These are phyloP conservation scores for Echium plantagineum DNA, from an alignment of 257 asterid species.

Conservation along the genomic window DNA sequence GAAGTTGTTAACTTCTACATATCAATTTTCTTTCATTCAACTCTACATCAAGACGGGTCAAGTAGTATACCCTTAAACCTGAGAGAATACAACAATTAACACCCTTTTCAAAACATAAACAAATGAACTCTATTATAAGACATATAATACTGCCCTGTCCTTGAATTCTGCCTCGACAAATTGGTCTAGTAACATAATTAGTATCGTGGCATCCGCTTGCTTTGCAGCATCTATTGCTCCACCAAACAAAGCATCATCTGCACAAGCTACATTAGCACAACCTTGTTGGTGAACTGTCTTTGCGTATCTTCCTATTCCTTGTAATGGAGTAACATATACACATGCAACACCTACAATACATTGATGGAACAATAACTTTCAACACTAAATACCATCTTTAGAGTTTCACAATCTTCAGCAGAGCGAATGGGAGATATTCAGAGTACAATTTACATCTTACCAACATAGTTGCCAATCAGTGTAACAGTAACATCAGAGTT, in stretches of 20 bases:
- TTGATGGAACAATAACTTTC: neutral
- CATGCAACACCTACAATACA: slow-evolving; percentile 32
- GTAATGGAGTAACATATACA: slow-evolving; percentile 66
- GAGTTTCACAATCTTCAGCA: too few species aligned
- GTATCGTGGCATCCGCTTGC: slow-evolving; percentile 52
- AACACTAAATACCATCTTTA: too few species aligned
- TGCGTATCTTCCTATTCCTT: slow-evolving; percentile 43
- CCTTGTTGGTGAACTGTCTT: slow-evolving; percentile 54
- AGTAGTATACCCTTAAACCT: too few species aligned
- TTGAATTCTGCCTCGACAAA: too few species aligned
- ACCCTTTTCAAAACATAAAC: too few species aligned
- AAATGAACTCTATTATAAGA: too few species aligned
- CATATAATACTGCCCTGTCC: too few species aligned
- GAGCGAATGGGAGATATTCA: neutral
- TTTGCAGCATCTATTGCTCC: slow-evolving; percentile 56
- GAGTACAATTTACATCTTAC: slow-evolving; percentile 13
- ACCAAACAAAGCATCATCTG: slow-evolving; percentile 28
- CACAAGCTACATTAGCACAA: slow-evolving; percentile 50
- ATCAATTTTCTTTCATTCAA: too few species aligned
- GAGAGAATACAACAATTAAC: too few species aligned
- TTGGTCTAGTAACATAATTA: too few species aligned
- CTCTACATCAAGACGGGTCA: too few species aligned
- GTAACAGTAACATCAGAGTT: slow-evolving; percentile 58
- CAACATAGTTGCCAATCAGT: slow-evolving; percentile 80
- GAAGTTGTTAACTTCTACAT: too few species aligned